Base-by-base conservation (phyloP, 805 yeast genomes). In the Wickerhamomyces strasburgensis region DNA sequence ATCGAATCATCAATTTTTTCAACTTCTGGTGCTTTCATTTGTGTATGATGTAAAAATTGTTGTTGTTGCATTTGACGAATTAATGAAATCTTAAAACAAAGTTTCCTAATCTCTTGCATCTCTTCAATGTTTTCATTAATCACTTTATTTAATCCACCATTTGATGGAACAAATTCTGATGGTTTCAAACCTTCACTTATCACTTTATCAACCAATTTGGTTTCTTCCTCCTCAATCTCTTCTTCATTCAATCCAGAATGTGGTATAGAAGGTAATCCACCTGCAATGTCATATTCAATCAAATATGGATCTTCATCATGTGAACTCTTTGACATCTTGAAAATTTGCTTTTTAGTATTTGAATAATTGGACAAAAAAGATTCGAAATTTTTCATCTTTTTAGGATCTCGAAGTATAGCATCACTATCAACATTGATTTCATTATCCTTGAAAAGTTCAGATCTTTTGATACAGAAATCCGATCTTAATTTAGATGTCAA, bases 1-100 rank as follows among this genome's bases (percentile, higher is more conserved):
- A 72, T 55, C 8, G 63, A 47, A 37, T 84, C 87, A 39, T 68
- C 63, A 11, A 89, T 59, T 9, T 70, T 61, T 33, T 75, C 79
- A 29, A 80, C 70, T 39, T 73, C 81, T 5, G 90, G 90, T 11
- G 81, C 75, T 44, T 73, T 74, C 69, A 80, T 65, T 50, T 82
- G 90, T 0, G 87, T 72, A 35, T 80, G 82, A 52, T 83, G 90
- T 34, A 83, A 65, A 57, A 78, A 79, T 41, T 78, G 81, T 34
- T 82, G 85, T 14, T 83, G 83, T 60, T 93, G 98, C 82, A 93
- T 82, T 54, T 89, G 89, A 47, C 96, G 70, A 40, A 93, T 85
- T 33, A 88, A 64, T 5, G 90, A 80, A 15, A 93, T 85, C 57
- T 89, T 89, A 62, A 87, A 84, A 56, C 97, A 89, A 4, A 86